phyloP scores from a whole-genome alignment of 2,329 filamentous ascomycete genomes.

The Talaromyces sp. region DNA sequence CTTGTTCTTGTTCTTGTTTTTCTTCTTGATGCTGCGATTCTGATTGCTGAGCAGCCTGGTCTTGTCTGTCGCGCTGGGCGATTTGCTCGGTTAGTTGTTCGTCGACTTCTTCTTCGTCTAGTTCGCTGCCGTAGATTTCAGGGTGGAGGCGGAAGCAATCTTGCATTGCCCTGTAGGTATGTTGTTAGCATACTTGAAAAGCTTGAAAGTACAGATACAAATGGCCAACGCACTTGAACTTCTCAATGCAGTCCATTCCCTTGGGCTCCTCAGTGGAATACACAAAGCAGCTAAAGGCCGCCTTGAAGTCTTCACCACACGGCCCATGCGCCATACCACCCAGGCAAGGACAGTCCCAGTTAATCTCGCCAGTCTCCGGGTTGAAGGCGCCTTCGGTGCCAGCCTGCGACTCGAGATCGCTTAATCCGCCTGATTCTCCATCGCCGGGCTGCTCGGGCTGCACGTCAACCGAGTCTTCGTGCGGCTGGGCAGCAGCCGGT shows the following conservation, averaged over 20 bases:
- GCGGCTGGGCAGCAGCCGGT: conserved; percentile 29
- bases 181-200: conserved; percentile 22
- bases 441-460: conserved; percentile 6
- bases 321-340: conserved; percentile 96
- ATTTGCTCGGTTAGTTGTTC: conserved; percentile 27
- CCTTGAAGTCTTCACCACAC: conserved; percentile 91
- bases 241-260: conserved; percentile 95
- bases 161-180: conserved; percentile 73
- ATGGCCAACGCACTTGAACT: conserved; percentile 71
- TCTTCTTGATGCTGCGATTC: background rate
- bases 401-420: conserved; percentile 69
- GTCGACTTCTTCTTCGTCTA: conserved; percentile 64
- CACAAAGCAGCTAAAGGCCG: conserved; percentile 98
- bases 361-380: conserved; percentile 97
- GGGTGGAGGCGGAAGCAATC: conserved; percentile 91
- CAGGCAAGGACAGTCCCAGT: conserved; percentile 98
- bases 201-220: background rate
- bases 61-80: conserved; percentile 13
- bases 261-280: conserved; percentile 91
- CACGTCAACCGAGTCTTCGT: conserved; percentile 3
- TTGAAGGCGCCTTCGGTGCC: conserved; percentile 90
- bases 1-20: background rate
- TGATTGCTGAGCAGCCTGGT: conserved; percentile 6
- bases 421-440: conserved; percentile 32
- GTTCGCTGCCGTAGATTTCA: conserved; percentile 84